A percentile compares a stretch with the other conserved stretches of the same genome.
Evolutionary conservation across 2,329 filamentous ascomycete genomes (phyloP).

Genomic region (Phyllosticta citrichinensis): DNA sequence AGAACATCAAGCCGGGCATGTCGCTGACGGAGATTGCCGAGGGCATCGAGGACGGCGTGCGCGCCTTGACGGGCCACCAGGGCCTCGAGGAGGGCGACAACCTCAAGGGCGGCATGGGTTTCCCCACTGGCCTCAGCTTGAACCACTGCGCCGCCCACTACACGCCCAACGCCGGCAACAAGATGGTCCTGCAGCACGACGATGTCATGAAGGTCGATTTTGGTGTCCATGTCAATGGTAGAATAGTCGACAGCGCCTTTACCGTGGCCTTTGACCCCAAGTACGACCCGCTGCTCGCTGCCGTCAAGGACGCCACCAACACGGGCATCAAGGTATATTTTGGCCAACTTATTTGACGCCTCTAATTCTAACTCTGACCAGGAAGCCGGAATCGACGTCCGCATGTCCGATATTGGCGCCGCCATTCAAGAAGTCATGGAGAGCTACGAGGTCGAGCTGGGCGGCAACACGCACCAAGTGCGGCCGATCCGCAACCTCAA

Average conservation of each 20-base stretch:
- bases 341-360: background rate
- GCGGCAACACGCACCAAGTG: conserved; percentile 66
- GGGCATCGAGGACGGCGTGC: conserved; percentile 75
- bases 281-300: conserved; percentile 57
- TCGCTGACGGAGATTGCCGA: conserved; percentile 72
- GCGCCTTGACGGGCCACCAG: conserved; percentile 64
- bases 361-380: conserved; percentile 17
- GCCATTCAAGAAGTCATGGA: conserved; percentile 88
- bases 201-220: conserved; percentile 69
- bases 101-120: conserved; percentile 71
- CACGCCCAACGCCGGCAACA: conserved; percentile 80
- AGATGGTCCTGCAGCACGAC: conserved; percentile 53
- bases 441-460: conserved; percentile 79
- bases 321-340: conserved; percentile 56
- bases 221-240: conserved; percentile 59
- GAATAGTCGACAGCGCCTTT: conserved; percentile 63
- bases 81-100: conserved; percentile 71
- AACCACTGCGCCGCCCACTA: conserved; percentile 83
- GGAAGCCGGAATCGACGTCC: conserved; percentile 86
- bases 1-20: conserved; percentile 72
- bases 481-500: conserved; percentile 82
- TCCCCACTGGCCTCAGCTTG: conserved; percentile 73
- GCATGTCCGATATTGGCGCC: conserved; percentile 75
- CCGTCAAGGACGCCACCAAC: conserved; percentile 59
- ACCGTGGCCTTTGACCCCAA: conserved; percentile 58